Percentiles rank a stretch among this genome's conserved stretches.
Evolutionary conservation across 2,329 filamentous ascomycete genomes (phyloP).

Genomic region (Paracorniculantispora psalliotae): DNA sequence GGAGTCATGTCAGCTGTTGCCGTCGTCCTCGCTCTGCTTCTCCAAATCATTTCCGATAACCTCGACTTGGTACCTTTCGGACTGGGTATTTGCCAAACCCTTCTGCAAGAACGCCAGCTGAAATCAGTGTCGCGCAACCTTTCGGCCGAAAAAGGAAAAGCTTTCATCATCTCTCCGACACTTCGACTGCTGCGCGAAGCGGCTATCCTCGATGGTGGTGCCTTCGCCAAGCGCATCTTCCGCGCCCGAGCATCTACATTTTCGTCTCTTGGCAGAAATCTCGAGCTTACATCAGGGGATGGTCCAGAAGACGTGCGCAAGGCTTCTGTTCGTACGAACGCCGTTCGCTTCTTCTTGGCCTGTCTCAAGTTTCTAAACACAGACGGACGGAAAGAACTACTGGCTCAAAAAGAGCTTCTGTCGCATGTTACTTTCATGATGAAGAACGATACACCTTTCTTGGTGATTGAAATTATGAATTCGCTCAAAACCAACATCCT

Average conservation of each 20-base stretch:
- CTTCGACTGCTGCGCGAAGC: slow-evolving; percentile 81
- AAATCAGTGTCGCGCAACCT: slow-evolving; percentile 76
- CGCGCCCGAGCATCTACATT: slow-evolving; percentile 73
- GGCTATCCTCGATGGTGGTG: slow-evolving; percentile 80
- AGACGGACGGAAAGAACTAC: slow-evolving; percentile 73
- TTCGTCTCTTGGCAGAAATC: slow-evolving; percentile 72
- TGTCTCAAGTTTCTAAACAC: slow-evolving; percentile 73
- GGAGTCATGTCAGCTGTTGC: slow-evolving; percentile 74
- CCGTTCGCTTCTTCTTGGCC: slow-evolving; percentile 73
- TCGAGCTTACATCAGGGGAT: slow-evolving; percentile 62
- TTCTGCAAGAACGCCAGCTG: slow-evolving; percentile 75
- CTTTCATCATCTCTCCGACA: slow-evolving; percentile 83
- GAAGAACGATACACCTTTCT: slow-evolving; percentile 68
- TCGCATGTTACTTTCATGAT: slow-evolving; percentile 76
- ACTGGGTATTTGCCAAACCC: slow-evolving; percentile 70
- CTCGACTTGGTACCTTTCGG: slow-evolving; percentile 73
- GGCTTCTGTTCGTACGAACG: slow-evolving; percentile 77
- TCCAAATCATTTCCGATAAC: slow-evolving; percentile 70
- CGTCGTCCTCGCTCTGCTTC: slow-evolving; percentile 73
- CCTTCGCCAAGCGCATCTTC: slow-evolving; percentile 72
- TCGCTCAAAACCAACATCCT: slow-evolving; percentile 67
- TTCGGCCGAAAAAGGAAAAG: slow-evolving; percentile 74
- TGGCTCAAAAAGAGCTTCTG: slow-evolving; percentile 76
- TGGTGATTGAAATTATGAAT: slow-evolving; percentile 71
- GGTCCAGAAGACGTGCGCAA: slow-evolving; percentile 58